Percentiles rank a stretch among this genome's conserved stretches.
Evolutionary conservation across 1,139 yeast genomes (phyloP).

Genomic region (Taiozyma sp.): DNA sequence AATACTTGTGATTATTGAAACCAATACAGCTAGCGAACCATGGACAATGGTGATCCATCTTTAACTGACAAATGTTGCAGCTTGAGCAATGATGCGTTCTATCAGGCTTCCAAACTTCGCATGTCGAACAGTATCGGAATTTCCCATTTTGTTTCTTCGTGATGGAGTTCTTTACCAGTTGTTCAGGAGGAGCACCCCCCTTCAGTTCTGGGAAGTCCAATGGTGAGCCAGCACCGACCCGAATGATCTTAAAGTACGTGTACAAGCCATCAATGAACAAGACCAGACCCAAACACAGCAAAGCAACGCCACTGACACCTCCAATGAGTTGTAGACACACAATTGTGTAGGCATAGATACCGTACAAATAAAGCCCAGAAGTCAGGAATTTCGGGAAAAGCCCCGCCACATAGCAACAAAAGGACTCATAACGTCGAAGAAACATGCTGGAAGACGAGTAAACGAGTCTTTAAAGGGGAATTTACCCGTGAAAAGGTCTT

Average conservation of each 20-base stretch:
- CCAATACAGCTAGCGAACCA: constrained; percentile 96
- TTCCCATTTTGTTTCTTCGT: constrained; percentile 38
- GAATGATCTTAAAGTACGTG: constrained; percentile 53
- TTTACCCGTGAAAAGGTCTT: too few species aligned
- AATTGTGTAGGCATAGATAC: constrained; percentile 39
- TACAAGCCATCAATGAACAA: constrained; percentile 27
- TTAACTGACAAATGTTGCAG: constrained; percentile 64
- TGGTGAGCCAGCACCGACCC: constrained; percentile 64
- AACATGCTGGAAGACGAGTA: neutral
- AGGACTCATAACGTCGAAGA: constrained; percentile 17
- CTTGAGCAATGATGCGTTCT: constrained; percentile 86
- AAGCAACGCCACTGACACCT: constrained; percentile 18
- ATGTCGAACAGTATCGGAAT: constrained; percentile 63
- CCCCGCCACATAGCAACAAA: constrained; percentile 46
- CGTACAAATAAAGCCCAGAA: constrained; percentile 52
- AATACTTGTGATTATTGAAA: constrained; percentile 70
- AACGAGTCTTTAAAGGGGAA: too few species aligned
- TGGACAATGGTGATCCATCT: constrained; percentile 94
- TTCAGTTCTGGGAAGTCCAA: constrained; percentile 40
- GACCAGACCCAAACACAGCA: constrained; percentile 12
- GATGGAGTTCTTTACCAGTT: constrained; percentile 30
- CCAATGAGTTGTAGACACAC: constrained; percentile 23
- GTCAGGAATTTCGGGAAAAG: constrained; percentile 60
- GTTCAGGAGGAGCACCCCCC: constrained; percentile 8
- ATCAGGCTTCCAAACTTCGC: constrained; percentile 90